Evolutionary conservation across 257 asterid species (phyloP), one percentile per base, ranked within the genome.

Genomic region (Leptodermis oblonga): DNA sequence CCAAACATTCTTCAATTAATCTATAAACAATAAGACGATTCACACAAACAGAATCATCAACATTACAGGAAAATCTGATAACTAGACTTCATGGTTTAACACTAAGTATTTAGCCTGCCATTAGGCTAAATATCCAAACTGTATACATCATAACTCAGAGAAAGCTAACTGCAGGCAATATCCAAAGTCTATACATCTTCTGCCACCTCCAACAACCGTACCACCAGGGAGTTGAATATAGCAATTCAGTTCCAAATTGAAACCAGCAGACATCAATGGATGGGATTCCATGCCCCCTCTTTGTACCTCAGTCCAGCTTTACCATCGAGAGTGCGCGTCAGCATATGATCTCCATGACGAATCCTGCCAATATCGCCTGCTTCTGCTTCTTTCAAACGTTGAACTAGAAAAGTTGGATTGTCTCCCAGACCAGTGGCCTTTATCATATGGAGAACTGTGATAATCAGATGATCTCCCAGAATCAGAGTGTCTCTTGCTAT

Each of bases 341-440:
- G 74, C 74, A 63, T 79, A 70, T 7, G 78, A 72, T 76, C 73
- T 90, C 77, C 74, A 62, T 41, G 87, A 54, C 0, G n/a, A n/a
- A n/a, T 83, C 93, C 18, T 77, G 79, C 87, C 92, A 83, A 70
- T 84, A 62, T 59, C 85, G 77, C 79, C 86, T 81, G 68, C 67
- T 83, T 76, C 78, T 70, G 81, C 82, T 84, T 78, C 90, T 83
- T 67, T 79, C 90, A 17, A n/a, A 82, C n/a, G 82, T 74, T 13
- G 83, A 72, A 67, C 84, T 71, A 41, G 73, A 49, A 36, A 48
- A 86, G 60, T 86, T 77, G 13, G 87, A 59, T 48, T 80, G 80
- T 75, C 85, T 83, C 45, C 85, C 82, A 37, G 81, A 73, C 66
- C 76, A 73, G 68, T 73, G 67, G 52, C 86, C 85, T 76, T 78